These are phyloP conservation scores for Ormosia emarginata DNA, from an alignment of 306 rosid genomes.

Conservation along the genomic window DNA sequence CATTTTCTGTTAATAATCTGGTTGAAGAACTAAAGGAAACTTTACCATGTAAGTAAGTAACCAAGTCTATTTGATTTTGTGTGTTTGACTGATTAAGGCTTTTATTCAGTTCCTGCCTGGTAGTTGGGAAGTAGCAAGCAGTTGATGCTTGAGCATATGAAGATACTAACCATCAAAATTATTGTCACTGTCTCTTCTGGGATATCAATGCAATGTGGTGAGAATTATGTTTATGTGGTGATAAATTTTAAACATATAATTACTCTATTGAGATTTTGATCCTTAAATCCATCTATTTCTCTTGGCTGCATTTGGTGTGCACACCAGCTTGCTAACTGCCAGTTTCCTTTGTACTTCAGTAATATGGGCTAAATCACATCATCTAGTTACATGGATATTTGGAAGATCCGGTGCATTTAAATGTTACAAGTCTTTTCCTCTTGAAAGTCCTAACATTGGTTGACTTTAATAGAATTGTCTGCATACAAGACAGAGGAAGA, in stretches of 20 bases:
- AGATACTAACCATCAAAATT: conserved; percentile 1
- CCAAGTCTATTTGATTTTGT: not conserved
- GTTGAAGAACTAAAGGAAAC: not conserved
- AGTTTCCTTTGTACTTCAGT: not conserved
- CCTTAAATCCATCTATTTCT: not conserved
- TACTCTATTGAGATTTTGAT: not conserved
- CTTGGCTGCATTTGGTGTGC: not conserved
- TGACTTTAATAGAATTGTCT: not conserved
- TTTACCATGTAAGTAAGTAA: not conserved
- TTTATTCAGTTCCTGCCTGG: not conserved
- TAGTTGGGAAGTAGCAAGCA: not conserved
- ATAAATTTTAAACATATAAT: not conserved
- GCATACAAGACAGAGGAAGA: not conserved
- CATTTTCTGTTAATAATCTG: conserved; percentile 13
- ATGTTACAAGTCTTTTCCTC: not conserved
- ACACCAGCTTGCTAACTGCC: not conserved
- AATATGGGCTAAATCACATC: not conserved
- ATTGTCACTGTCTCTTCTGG: not conserved
- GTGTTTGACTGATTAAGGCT: not conserved
- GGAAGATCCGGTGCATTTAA: not conserved
- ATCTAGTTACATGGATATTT: not conserved
- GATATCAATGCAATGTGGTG: not conserved
- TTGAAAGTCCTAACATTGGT: not conserved
- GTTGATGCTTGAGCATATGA: not conserved
- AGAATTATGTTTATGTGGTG: too few relatives aligned